Base-by-base conservation (phyloP, 371 early-diverging fungal genomes). In the Aphelidium insulamus region DNA sequence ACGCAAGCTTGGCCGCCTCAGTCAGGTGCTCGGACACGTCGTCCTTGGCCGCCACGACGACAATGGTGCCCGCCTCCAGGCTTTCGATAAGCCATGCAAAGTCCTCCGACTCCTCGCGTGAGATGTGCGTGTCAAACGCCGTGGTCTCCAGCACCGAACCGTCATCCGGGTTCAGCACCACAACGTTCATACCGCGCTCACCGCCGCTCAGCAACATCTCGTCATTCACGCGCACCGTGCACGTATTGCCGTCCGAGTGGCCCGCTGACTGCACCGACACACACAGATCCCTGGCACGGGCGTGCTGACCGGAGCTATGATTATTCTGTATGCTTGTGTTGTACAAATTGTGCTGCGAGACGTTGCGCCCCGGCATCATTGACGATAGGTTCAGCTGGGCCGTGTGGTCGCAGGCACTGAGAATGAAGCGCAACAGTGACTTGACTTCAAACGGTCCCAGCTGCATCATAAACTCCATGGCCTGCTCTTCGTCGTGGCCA, bases 381-480 rank as follows among this genome's bases (percentile, higher is more conserved):
- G 4, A 12, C 25, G 26, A 33, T 19, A 28, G 14, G 33, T 22
- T n/a, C 23, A 21, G 28, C 21, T 47, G 10, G 26, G 10, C 26
- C 26, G 10, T 12, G 26, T 10, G 26, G 26, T 26, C 26, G n/a
- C n/a, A n/a, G 1, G 77, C 74, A 4, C 72, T 70, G 17, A 85
- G 48, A 23, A 82, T 70, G 15, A 77, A 72, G 26, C 58, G 62
- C 12, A 85, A 46, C 1, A 82, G 51, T 0, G 69, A 59, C 40
- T 79, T 74, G 47, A 80, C 50, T 37, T 82, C 80, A 45, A 62
- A 79, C 0, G 83, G 83, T 12, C 72, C 58, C 17, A 79, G 56
- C 45, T 74, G 69, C 76, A 81, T 74, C 44, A 82, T 46, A 27
- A 61, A 55, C 34, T 82, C 83, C 23, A 79, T 56, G 4, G 82